A percentile compares a stretch with the other conserved stretches of the same genome.
These are phyloP conservation scores for Naganishia vaughanmartiniae DNA, from an alignment of 768 basidiomycete genomes.

Conservation along the genomic window DNA sequence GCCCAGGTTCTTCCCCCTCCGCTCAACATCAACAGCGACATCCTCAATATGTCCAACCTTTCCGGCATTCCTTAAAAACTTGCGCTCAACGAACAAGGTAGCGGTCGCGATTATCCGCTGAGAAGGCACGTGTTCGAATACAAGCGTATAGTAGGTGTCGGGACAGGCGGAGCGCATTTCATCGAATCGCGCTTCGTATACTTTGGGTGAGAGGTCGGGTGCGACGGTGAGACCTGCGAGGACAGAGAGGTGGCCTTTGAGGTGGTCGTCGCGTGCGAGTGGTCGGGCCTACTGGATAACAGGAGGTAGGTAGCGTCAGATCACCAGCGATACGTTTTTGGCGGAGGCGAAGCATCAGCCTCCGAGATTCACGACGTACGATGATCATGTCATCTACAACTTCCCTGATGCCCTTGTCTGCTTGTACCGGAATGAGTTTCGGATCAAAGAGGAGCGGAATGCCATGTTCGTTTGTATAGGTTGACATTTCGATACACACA, in stretches of 20 bases:
- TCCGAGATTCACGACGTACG: not conserved
- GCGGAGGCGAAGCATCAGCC: not conserved
- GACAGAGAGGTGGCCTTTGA: constrained; percentile 76
- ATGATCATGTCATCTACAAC: not conserved
- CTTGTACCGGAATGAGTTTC: constrained; percentile 18
- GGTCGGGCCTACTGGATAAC: constrained; percentile 61
- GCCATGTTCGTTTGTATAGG: not conserved
- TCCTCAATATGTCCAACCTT: constrained; percentile 95
- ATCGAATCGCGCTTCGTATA: constrained; percentile 64
- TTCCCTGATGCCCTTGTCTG: constrained; percentile 1
- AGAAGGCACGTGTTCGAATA: constrained; percentile 70
- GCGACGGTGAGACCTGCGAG: constrained; percentile 70
- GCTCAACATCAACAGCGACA: constrained; percentile 81
- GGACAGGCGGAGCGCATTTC: constrained; percentile 40
- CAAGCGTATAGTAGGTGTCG: constrained; percentile 75
- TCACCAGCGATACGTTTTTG: not conserved
- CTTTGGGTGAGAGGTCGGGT: constrained; percentile 64
- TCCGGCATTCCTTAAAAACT: constrained; percentile 84
- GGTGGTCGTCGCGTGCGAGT: constrained; percentile 77
- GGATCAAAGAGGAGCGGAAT: constrained; percentile 31
- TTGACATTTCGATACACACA: not conserved
- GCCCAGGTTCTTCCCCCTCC: constrained; percentile 91
- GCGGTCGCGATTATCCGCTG: constrained; percentile 83
- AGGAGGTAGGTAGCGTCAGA: not conserved
- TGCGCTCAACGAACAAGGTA: constrained; percentile 82